Evolutionary conservation across 2,329 filamentous ascomycete genomes (phyloP), one percentile per base, ranked within the genome.

Genomic region (Curvularia verruculosa): DNA sequence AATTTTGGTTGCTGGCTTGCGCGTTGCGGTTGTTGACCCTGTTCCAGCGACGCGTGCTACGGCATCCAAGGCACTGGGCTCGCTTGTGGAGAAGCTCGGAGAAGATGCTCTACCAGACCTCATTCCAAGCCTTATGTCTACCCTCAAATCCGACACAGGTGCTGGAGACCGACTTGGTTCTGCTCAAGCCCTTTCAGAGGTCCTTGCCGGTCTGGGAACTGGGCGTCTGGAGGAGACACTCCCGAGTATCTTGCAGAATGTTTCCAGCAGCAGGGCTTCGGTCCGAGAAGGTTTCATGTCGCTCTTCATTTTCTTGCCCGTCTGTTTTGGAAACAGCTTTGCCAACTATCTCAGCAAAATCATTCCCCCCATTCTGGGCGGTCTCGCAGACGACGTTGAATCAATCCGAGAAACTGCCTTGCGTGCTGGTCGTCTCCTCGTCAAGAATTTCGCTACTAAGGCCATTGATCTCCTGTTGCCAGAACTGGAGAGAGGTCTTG

Each of bases 231-330:
- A 99, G 77, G 96, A 99, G 78, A 98, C 93, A 5, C 82, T 99
- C 44, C 96, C 95, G 37, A 97, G 94, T 12, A 96, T 99, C 67
- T 80, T 99, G 39, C 94, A 98, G 71, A 99, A 99, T 71, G 94
- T 96, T 64, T 88, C 92, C 66, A 98, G 94, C 69, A 87, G 89
- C 66, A 97, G 96, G 78, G 76, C 95, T 18, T 87, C 92, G 52
- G 92, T 99, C 63, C 88, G 95, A 69, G 95, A 99, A 82, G 95
- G 95, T 44, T 99, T 99, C 81, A 99, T 99, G 95, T 97, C 95
- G 7, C 85, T 99, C 39, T 99, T 99, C 79, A 98, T 99, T 66
- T 99, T 97, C 85, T 87, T 99, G 80, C 95, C 95, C 12, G 95
- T 96, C 51, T 99, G 95, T 80, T 99, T 99, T 70, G 95, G 95